A percentile compares a stretch with the other conserved stretches of the same genome.
phyloP scores from a whole-genome alignment of 2,329 filamentous ascomycete species.

The Diplodia scrobiculata region DNA sequence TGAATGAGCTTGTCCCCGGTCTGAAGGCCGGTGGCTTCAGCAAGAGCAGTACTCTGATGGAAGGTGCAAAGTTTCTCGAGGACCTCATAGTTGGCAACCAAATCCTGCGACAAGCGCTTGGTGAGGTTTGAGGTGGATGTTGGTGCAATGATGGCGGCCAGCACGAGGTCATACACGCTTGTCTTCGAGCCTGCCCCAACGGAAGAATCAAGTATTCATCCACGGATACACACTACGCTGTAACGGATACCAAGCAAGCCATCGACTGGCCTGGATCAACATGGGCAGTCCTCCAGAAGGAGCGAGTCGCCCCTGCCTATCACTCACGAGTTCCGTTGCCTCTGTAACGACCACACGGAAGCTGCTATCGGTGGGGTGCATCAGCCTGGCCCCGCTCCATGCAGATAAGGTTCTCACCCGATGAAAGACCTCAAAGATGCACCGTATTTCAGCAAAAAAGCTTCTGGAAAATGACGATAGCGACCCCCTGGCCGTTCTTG shows the following conservation, averaged over 20 bases:
- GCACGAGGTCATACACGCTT: not conserved
- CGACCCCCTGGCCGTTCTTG: not conserved
- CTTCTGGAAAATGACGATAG: not conserved
- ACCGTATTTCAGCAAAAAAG: not conserved
- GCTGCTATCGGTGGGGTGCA: no score
- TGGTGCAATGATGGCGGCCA: not conserved
- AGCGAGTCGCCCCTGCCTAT: not conserved
- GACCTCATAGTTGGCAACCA: constrained; percentile 68
- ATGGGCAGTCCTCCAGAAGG: not conserved
- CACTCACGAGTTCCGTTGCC: not conserved
- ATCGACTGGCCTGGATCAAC: not conserved
- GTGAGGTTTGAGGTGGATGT: constrained; percentile 19
- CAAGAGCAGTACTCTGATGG: constrained; percentile 76
- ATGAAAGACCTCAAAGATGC: not conserved
- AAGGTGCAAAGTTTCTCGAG: constrained; percentile 78
- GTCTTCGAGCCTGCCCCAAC: no score
- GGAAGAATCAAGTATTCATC: not conserved
- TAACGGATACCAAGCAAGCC: not conserved
- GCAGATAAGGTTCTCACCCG: not conserved
- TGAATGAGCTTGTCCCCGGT: constrained; percentile 75
- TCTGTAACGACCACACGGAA: not conserved
- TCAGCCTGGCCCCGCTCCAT: not conserved
- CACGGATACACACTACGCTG: not conserved
- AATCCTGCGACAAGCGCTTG: constrained; percentile 19
- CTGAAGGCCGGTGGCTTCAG: constrained; percentile 64